Evolutionary conservation across 2,329 filamentous ascomycete species (phyloP).

Genomic region (Simplicillium aogashimaense): DNA sequence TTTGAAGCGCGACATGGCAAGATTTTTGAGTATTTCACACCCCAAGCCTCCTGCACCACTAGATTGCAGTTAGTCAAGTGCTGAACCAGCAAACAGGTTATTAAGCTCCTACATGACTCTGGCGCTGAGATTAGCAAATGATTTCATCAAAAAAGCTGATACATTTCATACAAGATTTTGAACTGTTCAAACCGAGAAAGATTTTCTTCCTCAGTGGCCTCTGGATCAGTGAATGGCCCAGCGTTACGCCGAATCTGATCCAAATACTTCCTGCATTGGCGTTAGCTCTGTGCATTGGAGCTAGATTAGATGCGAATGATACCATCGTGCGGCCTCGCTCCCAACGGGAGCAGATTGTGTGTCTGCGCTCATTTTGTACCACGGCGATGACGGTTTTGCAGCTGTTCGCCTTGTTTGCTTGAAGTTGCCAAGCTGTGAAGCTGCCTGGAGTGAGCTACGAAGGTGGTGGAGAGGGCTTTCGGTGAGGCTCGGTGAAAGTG

Average conservation of each 20-base stretch:
- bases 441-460: too few species aligned
- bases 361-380: not conserved
- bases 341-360: slow-evolving; percentile 4
- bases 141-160: too few species aligned
- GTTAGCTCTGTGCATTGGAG: slow-evolving; percentile 5
- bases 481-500: too few species aligned
- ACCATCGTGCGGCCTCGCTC: slow-evolving; percentile 25
- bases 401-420: too few species aligned
- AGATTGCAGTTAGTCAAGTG: slow-evolving; percentile 8
- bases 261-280: slow-evolving; percentile 61
- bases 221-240: slow-evolving; percentile 73
- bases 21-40: slow-evolving; percentile 93
- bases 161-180: slow-evolving; percentile 58
- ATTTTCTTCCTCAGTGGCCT: slow-evolving; percentile 39
- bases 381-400: not conserved
- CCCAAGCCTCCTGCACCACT: slow-evolving; percentile 91
- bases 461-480: too few species aligned
- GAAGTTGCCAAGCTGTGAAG: too few species aligned
- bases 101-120: too few species aligned
- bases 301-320: slow-evolving; percentile 4
- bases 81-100: not conserved
- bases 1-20: slow-evolving; percentile 91
- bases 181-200: slow-evolving; percentile 53
- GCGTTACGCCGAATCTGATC: slow-evolving; percentile 66
- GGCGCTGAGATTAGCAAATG: too few species aligned